Evolutionary conservation across 176 grass and related monocot species (phyloP).

Genomic region (Aegilops bicornis): DNA sequence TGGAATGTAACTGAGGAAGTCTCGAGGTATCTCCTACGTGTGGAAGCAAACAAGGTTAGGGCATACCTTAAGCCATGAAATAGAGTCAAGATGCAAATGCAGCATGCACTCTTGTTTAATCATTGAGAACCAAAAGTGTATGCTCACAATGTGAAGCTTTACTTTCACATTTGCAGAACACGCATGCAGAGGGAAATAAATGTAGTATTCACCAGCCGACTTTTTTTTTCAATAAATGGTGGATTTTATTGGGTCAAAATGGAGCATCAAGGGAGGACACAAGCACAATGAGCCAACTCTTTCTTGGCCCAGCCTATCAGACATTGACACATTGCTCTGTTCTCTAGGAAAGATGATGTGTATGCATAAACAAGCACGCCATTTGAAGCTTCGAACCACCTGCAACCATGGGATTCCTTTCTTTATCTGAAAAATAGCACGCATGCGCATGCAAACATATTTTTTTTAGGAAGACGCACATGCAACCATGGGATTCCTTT

Average conservation of each 20-base stretch:
- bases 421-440: too few species aligned
- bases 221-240: too few species aligned
- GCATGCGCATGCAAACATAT: neutral
- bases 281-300: neutral
- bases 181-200: slow-evolving; percentile 3
- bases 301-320: neutral
- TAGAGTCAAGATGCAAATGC: slow-evolving; percentile 10
- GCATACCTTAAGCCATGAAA: neutral
- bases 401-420: too few species aligned
- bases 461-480: neutral
- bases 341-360: neutral
- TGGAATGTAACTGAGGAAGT: slow-evolving; percentile 43
- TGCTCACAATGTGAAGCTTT: neutral
- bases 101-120: neutral
- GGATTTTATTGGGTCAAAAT: too few species aligned
- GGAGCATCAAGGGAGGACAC: too few species aligned
- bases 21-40: slow-evolving; percentile 48
- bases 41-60: slow-evolving; percentile 23
- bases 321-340: neutral
- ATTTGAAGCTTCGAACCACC: neutral
- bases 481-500: neutral
- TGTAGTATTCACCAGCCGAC: neutral
- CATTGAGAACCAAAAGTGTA: neutral
- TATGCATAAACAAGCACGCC: neutral
- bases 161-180: neutral